These are phyloP conservation scores for Chlamydomonas incerta DNA, from an alignment of 139 green algal species.

Conservation along the genomic window DNA sequence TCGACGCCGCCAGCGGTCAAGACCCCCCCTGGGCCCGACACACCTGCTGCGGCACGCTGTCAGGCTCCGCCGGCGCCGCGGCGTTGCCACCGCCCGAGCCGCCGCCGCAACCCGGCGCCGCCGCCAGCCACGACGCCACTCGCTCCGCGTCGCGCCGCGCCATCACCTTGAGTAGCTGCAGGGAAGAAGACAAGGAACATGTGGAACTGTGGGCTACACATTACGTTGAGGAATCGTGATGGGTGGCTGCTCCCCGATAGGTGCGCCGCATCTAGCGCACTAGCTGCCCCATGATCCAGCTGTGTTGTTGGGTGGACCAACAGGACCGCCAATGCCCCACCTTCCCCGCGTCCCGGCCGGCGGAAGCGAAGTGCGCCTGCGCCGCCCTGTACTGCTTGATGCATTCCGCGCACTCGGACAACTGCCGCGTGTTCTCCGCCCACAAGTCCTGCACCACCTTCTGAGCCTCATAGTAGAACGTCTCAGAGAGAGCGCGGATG, in stretches of 20 bases:
- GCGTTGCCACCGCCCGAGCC: background rate
- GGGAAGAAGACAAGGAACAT: background rate
- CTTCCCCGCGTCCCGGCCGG: background rate
- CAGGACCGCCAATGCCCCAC: background rate
- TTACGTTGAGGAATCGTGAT: no score
- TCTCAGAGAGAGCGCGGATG: background rate
- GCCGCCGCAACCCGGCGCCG: background rate
- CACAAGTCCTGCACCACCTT: background rate
- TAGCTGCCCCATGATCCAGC: no score
- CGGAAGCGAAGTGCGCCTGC: background rate
- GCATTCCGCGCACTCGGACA: conserved; percentile 2
- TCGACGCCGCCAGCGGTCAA: background rate
- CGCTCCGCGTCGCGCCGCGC: conserved; percentile 23
- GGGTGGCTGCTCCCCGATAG: no score
- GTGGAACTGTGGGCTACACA: no score
- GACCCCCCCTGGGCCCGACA: no score
- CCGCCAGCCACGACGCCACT: background rate
- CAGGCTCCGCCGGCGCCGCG: background rate
- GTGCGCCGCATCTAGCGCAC: no score
- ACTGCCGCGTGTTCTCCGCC: background rate
- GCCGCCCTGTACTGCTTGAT: conserved; percentile 7
- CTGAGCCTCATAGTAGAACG: conserved; percentile 21
- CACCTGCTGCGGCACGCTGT: background rate
- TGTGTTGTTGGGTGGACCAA: no score
- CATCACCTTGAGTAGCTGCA: background rate